Evolutionary conservation across 2,329 filamentous ascomycete species (phyloP), one percentile per base, ranked within the genome.

Genomic region (Colletotrichum australisinense): DNA sequence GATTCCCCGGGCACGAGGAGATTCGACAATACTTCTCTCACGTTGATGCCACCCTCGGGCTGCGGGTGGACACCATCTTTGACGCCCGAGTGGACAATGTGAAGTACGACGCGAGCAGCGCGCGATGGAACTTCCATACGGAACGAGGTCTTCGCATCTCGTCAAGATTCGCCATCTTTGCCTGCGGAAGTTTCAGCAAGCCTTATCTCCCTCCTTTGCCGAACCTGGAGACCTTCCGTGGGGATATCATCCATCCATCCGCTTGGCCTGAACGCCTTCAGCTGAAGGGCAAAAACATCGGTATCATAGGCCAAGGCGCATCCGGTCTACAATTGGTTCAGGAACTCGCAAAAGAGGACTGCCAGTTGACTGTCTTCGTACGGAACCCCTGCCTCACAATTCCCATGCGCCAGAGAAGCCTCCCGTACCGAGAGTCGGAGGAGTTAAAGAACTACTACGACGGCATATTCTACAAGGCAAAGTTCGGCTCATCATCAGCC

Each of bases 121-220:
- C 32, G 0, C 79, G 75, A 46, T 90, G 88, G 88, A 81, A 78
- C 0, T 77, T 90, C 16, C 80, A 75, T 8, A 86, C 85, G 0
- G 81, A 81, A 8, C 81, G 83, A 55, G 87, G 86, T 2, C 75
- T 76, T 12, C 75, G 42, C 1, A 83, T 82, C 12, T 81, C 78
- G 16, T 79, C 82, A 24, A 83, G 80, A 22, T 89, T 82, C 74
- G 80, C 89, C 1, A 76, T 89, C 26, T 79, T 84, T 12, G 83
- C 83, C 5, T 84, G 83, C 1, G 88, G 88, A 0, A 85, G 86
- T 49, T 80, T 84, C 0, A 82, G 83, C n/a, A 86, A 86, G 75
- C 79, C 80, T 1, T 81, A 86, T 63, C 79, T 84, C 26, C 81
- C 81, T 3, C 52, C 72, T 5, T 79, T 82, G 35, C 66, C 74